Percentiles rank a stretch among this genome's conserved stretches.
Conservation (phyloP, 1,284 basidiomycete species). For the Moniliophthora roreri region DNA sequence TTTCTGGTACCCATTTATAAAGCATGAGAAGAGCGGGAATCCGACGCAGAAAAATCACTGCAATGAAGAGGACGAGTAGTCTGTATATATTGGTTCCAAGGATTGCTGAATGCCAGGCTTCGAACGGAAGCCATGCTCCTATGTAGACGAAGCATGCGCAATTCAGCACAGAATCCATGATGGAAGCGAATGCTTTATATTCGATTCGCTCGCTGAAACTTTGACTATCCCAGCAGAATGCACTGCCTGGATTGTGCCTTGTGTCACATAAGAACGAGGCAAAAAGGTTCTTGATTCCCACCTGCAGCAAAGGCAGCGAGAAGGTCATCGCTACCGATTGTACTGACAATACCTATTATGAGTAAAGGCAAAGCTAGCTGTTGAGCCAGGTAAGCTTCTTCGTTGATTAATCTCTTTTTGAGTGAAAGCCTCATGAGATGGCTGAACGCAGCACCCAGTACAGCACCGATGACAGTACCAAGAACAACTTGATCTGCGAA, state of each 20-base stretch:
- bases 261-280: background rate
- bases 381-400: conserved; percentile 90
- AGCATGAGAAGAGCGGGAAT: conserved; percentile 75
- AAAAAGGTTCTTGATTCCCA: conserved; percentile 18
- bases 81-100: conserved; percentile 74
- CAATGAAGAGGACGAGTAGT: conserved; percentile 64
- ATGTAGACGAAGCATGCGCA: conserved; percentile 89
- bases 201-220: conserved; percentile 85
- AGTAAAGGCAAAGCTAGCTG: conserved; percentile 85
- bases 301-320: conserved; percentile 95
- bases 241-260: conserved; percentile 50
- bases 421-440: conserved; percentile 84
- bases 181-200: conserved; percentile 83
- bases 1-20: conserved; percentile 85
- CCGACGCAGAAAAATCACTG: conserved; percentile 70
- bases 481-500: conserved; percentile 81
- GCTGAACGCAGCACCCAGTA: conserved; percentile 80
- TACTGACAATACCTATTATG: conserved; percentile 75
- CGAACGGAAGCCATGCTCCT: conserved; percentile 86
- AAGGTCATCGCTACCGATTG: conserved; percentile 86
- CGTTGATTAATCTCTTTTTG: conserved; percentile 76
- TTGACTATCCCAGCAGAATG: conserved; percentile 95
- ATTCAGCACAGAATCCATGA: conserved; percentile 86
- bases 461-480: conserved; percentile 73
- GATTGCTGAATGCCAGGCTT: conserved; percentile 57